These are phyloP conservation scores for Bipolaris victoriae DNA, from an alignment of 2,329 filamentous ascomycete genomes.

Conservation along the genomic window DNA sequence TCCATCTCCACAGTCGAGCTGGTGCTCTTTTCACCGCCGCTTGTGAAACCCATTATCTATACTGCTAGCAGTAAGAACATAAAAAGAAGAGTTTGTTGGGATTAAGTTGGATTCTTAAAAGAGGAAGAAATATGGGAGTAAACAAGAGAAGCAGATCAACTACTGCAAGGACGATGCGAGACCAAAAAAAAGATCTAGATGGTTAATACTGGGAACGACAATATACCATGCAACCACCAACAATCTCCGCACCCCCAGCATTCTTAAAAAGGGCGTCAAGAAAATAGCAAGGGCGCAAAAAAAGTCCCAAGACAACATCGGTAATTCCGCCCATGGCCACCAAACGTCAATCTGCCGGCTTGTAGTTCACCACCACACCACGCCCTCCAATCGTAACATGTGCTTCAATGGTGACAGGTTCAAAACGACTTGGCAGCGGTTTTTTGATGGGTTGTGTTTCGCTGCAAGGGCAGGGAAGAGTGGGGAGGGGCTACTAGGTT, in stretches of 20 bases:
- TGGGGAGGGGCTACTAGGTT: background rate
- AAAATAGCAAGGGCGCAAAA: background rate
- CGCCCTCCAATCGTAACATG: background rate
- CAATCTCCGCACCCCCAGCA: background rate
- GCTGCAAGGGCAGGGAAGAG: background rate
- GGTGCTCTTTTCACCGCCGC: background rate
- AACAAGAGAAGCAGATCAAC: no score
- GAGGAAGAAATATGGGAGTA: background rate
- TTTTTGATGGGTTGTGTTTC: background rate
- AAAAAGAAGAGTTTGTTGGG: background rate
- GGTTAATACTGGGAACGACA: background rate
- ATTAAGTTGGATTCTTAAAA: background rate
- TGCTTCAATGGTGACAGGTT: no score
- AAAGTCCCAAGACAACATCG: background rate
- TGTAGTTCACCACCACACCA: background rate
- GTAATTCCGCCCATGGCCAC: background rate
- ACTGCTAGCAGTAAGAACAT: no score
- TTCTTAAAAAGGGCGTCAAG: background rate
- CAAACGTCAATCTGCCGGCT: background rate
- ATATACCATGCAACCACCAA: background rate
- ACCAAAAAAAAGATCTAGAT: background rate
- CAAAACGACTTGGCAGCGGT: no score
- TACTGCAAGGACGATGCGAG: background rate
- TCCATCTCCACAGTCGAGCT: background rate
- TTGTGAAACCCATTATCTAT: background rate